Evolutionary conservation across 306 rosid genomes (phyloP).

Genomic region (Cicer yamashitae): DNA sequence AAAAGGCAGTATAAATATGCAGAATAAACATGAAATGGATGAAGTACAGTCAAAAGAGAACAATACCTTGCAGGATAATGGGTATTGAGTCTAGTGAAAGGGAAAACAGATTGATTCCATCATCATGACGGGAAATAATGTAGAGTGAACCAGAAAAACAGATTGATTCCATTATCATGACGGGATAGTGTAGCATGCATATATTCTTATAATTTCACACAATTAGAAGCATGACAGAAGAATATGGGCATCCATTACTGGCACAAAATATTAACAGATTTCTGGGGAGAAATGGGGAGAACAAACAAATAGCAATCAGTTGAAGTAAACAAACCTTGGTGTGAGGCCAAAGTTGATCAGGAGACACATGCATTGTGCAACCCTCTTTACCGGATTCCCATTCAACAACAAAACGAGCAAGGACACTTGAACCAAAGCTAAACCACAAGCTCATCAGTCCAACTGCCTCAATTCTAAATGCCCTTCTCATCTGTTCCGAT

Average conservation of each 20-base stretch:
- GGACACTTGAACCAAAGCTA: constrained; percentile 92
- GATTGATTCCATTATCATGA: neutral
- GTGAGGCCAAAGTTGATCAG: constrained; percentile 99
- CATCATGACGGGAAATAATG: neutral
- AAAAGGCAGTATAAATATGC: constrained; percentile 12
- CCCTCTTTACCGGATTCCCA: constrained; percentile 99
- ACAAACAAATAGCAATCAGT: constrained; percentile 38
- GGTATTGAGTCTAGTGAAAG: constrained; percentile 10
- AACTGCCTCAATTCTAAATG: constrained; percentile 96
- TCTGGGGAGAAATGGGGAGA: neutral
- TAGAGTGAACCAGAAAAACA: constrained; percentile 1
- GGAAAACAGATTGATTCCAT: constrained; percentile 2
- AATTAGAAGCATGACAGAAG: constrained; percentile 4
- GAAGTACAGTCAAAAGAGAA: constrained; percentile 29
- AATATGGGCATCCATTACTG: constrained; percentile 27
- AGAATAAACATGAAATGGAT: constrained; percentile 30
- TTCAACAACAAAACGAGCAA: constrained; percentile 98
- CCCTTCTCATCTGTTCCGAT: constrained; percentile 89
- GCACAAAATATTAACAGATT: constrained; percentile 12
- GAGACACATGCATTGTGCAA: constrained; percentile 98
- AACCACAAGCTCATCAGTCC: constrained; percentile 98
- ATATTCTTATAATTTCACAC: constrained; percentile 12
- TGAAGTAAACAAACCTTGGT: constrained; percentile 73
- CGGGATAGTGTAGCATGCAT: neutral
- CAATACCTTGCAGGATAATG: constrained; percentile 6